Conservation (phyloP, 805 yeast species). For the Ogataea minuta region DNA sequence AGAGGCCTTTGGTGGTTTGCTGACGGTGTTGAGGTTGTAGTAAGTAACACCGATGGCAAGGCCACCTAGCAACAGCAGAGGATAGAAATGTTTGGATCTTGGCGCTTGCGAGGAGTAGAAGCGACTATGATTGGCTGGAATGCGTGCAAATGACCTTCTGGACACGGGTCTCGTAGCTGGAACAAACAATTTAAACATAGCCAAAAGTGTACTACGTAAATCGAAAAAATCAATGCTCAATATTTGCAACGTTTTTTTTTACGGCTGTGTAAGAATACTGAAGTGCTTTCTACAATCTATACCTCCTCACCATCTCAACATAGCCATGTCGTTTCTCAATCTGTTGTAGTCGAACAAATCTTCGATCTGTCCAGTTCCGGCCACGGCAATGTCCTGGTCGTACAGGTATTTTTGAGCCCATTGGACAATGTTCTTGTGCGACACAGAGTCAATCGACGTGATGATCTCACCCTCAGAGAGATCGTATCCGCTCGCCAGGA, state of each 20-base stretch:
- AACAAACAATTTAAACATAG: conserved; percentile 6
- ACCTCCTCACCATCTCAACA: conserved; percentile 68
- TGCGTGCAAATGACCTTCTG: background rate
- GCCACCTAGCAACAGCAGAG: conserved; percentile 29
- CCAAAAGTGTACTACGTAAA: conserved; percentile 7
- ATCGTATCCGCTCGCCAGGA: conserved; percentile 61
- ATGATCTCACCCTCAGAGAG: conserved; percentile 58
- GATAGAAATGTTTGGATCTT: conserved; percentile 24
- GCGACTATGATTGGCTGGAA: conserved; percentile 2
- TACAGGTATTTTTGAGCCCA: conserved; percentile 78
- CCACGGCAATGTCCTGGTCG: conserved; percentile 81
- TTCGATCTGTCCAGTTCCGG: conserved; percentile 87
- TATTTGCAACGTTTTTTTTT: background rate
- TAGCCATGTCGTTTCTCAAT: conserved; percentile 84
- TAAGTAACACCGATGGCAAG: conserved; percentile 34
- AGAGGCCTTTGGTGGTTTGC: conserved; percentile 34
- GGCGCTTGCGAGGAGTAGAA: conserved; percentile 15
- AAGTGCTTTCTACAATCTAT: background rate
- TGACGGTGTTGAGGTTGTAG: conserved; percentile 29
- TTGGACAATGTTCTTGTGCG: conserved; percentile 55
- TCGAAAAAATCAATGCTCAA: no score
- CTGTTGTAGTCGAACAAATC: conserved; percentile 80
- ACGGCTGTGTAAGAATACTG: conserved; percentile 7
- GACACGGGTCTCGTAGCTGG: conserved; percentile 3
- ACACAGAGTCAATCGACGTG: conserved; percentile 61